These are phyloP conservation scores for Ogataea naganishii DNA, from an alignment of 805 yeast genomes.

Conservation along the genomic window DNA sequence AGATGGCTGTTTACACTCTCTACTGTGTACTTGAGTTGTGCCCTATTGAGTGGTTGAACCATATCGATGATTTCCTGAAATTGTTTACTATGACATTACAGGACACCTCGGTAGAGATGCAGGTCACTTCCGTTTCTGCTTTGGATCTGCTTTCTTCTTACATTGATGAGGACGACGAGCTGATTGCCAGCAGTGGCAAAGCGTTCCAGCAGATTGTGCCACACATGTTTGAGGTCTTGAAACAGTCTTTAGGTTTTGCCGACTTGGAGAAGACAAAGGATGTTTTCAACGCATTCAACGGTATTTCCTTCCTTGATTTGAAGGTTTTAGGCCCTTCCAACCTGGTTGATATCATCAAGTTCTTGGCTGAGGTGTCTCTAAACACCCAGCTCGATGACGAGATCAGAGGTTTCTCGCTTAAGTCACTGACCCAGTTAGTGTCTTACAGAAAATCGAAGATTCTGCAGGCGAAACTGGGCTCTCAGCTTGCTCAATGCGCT, in stretches of 20 bases:
- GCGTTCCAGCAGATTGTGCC: constrained; percentile 51
- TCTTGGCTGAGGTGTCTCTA: constrained; percentile 68
- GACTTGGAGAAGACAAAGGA: constrained; percentile 67
- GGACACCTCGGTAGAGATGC: constrained; percentile 57
- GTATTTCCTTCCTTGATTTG: constrained; percentile 66
- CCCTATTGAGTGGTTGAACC: constrained; percentile 46
- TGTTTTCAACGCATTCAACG: constrained; percentile 79
- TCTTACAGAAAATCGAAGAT: constrained; percentile 77
- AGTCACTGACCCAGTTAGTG: constrained; percentile 71
- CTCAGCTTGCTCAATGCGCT: constrained; percentile 65
- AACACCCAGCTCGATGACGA: constrained; percentile 69
- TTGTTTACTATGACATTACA: constrained; percentile 62
- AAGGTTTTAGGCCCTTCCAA: constrained; percentile 64
- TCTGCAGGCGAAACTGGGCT: constrained; percentile 75
- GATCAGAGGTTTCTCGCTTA: constrained; percentile 72
- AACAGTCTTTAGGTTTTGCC: constrained; percentile 58
- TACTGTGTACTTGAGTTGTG: constrained; percentile 70
- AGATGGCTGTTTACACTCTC: constrained; percentile 75
- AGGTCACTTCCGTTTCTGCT: constrained; percentile 77
- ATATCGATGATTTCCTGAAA: constrained; percentile 58
- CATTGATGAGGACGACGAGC: constrained; percentile 50
- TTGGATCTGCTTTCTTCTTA: constrained; percentile 62
- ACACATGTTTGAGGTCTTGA: constrained; percentile 70
- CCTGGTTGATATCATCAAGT: constrained; percentile 57
- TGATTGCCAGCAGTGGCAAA: constrained; percentile 29